phyloP scores from a whole-genome alignment of 1,139 yeast genomes.

The Protomyces arabidopsidicola region DNA sequence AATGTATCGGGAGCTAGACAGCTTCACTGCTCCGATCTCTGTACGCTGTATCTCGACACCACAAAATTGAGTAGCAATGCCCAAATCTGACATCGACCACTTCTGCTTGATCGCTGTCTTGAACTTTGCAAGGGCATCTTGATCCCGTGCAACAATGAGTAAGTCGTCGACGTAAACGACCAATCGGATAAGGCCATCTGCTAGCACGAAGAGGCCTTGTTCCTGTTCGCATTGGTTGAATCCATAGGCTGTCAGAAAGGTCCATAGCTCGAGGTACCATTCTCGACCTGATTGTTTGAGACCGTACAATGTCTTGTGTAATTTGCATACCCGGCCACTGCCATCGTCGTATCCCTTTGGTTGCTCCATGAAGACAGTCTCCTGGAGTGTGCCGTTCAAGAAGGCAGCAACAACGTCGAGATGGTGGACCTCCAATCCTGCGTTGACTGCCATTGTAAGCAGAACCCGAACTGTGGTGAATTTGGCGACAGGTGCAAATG shows the following conservation, averaged over 20 bases:
- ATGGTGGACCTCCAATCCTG: neutral
- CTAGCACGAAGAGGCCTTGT: neutral
- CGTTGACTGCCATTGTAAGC: neutral
- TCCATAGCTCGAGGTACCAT: too few relatives aligned
- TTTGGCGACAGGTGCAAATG: too few relatives aligned
- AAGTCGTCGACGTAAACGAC: too few relatives aligned
- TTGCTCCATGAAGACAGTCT: neutral
- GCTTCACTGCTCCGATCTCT: neutral
- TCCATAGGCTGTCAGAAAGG: neutral
- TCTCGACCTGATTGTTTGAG: too few relatives aligned
- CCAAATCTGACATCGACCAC: neutral
- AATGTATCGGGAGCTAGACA: neutral
- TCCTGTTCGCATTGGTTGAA: neutral
- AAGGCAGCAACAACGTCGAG: neutral
- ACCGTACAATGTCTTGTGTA: slow-evolving; percentile 9
- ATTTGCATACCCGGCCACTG: too few relatives aligned
- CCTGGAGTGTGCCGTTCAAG: neutral
- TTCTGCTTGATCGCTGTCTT: too few relatives aligned
- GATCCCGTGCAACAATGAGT: too few relatives aligned
- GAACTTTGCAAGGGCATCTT: too few relatives aligned
- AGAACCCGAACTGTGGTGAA: neutral
- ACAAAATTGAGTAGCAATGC: neutral
- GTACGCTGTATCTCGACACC: too few relatives aligned
- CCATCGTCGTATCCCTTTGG: neutral
- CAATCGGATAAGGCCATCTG: neutral